Conservation (phyloP, 441 rosid species). For the Flueggea neowawraea region DNA sequence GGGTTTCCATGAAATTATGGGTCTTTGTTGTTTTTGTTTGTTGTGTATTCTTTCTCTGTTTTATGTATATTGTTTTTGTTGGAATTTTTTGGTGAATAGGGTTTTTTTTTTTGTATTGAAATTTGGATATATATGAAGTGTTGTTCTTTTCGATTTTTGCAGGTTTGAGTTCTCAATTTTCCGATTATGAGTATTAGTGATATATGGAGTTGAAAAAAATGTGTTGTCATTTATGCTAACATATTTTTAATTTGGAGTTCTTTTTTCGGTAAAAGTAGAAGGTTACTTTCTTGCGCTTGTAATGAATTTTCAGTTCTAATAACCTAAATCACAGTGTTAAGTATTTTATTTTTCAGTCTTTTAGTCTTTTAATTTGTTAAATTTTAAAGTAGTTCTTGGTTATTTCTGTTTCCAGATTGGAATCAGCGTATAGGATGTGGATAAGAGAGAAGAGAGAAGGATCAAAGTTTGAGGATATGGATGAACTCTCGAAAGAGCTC, state of each 20-base stretch:
- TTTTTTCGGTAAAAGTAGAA: not conserved
- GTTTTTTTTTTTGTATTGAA: too few species aligned
- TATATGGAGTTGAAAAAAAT: too few species aligned
- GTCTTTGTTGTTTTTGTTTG: not conserved
- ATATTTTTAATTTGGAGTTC: not conserved
- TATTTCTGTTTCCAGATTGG: slow-evolving; percentile 54
- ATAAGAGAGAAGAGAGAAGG: slow-evolving; percentile 48
- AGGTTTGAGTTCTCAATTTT: too few species aligned
- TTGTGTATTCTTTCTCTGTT: too few species aligned
- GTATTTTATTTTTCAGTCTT: not conserved
- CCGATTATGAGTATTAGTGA: too few species aligned
- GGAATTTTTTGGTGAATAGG: too few species aligned
- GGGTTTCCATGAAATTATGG: not conserved
- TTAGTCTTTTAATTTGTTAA: not conserved
- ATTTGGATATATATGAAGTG: too few species aligned
- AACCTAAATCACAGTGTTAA: too few species aligned
- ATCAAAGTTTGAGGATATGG: slow-evolving; percentile 25
- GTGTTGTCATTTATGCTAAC: too few species aligned
- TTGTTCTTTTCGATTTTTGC: too few species aligned
- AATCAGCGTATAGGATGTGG: slow-evolving; percentile 75
- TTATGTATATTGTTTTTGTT: too few species aligned
- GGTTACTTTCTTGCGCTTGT: not conserved
- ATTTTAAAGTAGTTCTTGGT: not conserved
- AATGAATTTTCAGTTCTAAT: not conserved
- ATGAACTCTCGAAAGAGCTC: slow-evolving; percentile 61